Evolutionary conservation across 257 asterid species (phyloP).

Genomic region (Striga asiatica): DNA sequence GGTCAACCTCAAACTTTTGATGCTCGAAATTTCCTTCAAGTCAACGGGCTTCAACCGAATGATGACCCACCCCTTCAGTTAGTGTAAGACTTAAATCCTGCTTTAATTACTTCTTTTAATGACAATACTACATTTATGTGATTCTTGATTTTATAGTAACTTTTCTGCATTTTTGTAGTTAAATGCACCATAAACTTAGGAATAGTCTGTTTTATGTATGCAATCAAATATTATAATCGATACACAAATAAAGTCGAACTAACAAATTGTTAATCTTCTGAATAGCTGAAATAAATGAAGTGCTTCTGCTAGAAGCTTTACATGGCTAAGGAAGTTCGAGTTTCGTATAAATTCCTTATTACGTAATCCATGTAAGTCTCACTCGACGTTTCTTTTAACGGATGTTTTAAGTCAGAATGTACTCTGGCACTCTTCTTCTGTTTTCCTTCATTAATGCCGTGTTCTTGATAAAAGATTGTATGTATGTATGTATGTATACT

Average conservation of each 20-base stretch:
- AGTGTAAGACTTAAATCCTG: slow-evolving; percentile 35
- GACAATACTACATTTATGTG: too few species aligned
- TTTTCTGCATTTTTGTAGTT: too few species aligned
- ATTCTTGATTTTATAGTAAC: too few species aligned
- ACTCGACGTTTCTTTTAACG: not conserved
- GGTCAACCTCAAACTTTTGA: slow-evolving; percentile 53
- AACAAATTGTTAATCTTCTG: not conserved
- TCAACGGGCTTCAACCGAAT: slow-evolving; percentile 39
- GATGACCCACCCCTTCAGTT: slow-evolving; percentile 46
- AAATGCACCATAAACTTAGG: too few species aligned
- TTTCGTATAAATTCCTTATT: not conserved
- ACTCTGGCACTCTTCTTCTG: too few species aligned
- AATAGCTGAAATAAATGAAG: not conserved
- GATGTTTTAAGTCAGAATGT: too few species aligned
- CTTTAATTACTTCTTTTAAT: too few species aligned
- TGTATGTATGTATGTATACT: too few species aligned
- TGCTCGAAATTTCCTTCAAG: slow-evolving; percentile 69
- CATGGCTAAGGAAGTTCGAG: not conserved
- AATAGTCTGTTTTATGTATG: too few species aligned
- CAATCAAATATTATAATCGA: too few species aligned
- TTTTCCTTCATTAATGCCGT: too few species aligned
- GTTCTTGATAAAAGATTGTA: too few species aligned
- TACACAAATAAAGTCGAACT: not conserved
- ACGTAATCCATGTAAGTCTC: not conserved
- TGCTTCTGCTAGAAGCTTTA: not conserved